Percentiles rank a stretch among this genome's conserved stretches.
Evolutionary conservation across 1,284 basidiomycete genomes (phyloP).

Genomic region (Porodaedalea pini): DNA sequence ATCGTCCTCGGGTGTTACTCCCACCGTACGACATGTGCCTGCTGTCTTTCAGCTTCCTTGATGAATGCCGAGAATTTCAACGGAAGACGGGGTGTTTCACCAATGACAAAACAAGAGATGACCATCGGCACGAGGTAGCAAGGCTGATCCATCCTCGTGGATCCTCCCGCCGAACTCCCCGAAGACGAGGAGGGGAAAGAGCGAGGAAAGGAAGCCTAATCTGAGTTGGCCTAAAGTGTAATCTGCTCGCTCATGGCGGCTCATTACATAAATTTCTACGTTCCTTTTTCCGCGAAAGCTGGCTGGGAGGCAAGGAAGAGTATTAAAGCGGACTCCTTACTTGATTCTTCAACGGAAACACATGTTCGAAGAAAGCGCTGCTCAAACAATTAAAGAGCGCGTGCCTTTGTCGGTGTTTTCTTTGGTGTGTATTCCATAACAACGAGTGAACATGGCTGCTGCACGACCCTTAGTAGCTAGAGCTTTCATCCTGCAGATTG

Average conservation of each 20-base stretch:
- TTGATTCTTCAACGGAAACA: background rate
- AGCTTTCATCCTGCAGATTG: background rate
- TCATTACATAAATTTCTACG: background rate
- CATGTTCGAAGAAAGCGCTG: background rate
- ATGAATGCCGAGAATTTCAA: slow-evolving; percentile 3
- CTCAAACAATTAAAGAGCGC: background rate
- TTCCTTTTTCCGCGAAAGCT: background rate
- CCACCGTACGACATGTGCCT: slow-evolving; percentile 12
- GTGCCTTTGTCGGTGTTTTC: background rate
- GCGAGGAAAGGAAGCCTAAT: background rate
- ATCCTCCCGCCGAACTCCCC: background rate
- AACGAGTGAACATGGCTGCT: background rate
- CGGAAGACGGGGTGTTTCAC: background rate
- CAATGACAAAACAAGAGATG: background rate
- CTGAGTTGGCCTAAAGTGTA: background rate
- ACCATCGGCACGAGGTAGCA: slow-evolving; percentile 1
- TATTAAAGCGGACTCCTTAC: background rate
- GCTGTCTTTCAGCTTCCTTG: background rate
- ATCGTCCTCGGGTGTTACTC: slow-evolving; percentile 7
- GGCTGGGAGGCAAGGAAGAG: background rate
- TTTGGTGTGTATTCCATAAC: background rate
- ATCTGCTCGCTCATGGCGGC: background rate
- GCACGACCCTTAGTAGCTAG: too few relatives aligned
- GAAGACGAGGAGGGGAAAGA: background rate
- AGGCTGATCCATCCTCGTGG: background rate